phyloP scores from a whole-genome alignment of 257 asterid genomes.

The Scutellaria barbata region DNA sequence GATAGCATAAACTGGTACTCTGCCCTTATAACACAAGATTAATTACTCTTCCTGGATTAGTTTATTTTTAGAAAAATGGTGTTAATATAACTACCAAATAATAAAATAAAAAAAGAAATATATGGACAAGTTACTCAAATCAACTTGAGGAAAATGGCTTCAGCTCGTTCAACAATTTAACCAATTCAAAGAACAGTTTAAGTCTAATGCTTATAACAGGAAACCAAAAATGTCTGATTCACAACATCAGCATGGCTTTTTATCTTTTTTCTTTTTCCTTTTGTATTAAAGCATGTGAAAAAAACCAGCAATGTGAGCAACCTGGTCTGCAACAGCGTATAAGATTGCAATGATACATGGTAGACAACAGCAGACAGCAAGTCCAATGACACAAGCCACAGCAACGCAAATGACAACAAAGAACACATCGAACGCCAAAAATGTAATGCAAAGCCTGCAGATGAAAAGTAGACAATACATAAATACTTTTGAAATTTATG shows the following conservation, averaged over 20 bases:
- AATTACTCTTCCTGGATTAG: neutral
- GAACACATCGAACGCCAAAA: constrained; percentile 97
- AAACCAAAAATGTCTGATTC: neutral
- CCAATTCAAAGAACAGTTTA: neutral
- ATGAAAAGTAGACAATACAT: constrained; percentile 3
- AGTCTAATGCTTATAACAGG: constrained; percentile 15
- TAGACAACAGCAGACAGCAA: constrained; percentile 99
- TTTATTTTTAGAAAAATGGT: neutral
- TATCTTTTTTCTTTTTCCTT: neutral
- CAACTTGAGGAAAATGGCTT: constrained; percentile 5
- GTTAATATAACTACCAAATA: neutral
- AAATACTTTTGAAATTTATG: neutral
- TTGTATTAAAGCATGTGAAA: constrained; percentile 47
- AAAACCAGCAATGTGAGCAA: constrained; percentile 34
- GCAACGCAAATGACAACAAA: constrained; percentile 92
- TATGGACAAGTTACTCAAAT: neutral
- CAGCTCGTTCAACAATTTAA: constrained; percentile 11
- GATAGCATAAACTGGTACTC: neutral
- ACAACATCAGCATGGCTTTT: neutral
- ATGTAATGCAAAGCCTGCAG: constrained; percentile 96
- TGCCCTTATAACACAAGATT: neutral
- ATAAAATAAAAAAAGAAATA: neutral
- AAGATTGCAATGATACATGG: constrained; percentile 96
- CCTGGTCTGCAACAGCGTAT: constrained; percentile 99
- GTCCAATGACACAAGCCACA: constrained; percentile 91